These are phyloP conservation scores for Xylaria longipes DNA, from an alignment of 495 filamentous ascomycete genomes.

Conservation along the genomic window DNA sequence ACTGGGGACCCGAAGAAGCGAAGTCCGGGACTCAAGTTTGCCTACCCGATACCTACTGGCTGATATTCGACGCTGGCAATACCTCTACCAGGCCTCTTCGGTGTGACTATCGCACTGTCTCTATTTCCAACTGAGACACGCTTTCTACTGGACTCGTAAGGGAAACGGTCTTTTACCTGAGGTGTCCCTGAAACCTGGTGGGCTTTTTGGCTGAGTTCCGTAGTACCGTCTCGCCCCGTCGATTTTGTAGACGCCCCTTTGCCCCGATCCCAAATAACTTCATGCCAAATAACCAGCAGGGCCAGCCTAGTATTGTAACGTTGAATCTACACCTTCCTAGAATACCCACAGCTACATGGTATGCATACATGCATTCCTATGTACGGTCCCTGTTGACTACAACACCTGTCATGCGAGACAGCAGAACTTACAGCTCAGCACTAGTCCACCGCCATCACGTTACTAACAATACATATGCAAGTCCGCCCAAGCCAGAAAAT, in stretches of 20 bases:
- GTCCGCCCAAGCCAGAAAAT: not conserved
- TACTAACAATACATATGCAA: slow-evolving; percentile 6
- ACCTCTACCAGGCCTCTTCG: not conserved
- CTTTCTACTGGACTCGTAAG: not conserved
- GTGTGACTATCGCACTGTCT: not conserved
- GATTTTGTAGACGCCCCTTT: not conserved
- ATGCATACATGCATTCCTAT: not conserved
- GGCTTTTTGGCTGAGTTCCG: not conserved
- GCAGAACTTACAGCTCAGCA: not conserved
- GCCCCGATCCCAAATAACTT: not conserved
- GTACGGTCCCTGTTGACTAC: not conserved
- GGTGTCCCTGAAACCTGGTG: not conserved
- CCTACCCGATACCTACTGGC: not conserved
- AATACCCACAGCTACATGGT: not conserved
- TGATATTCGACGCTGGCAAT: not conserved
- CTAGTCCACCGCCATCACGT: not conserved
- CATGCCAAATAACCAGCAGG: not conserved
- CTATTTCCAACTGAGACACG: not conserved
- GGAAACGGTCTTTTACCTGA: not conserved
- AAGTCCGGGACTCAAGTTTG: not conserved
- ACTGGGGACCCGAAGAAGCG: not conserved
- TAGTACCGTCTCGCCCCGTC: not conserved
- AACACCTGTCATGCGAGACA: not conserved
- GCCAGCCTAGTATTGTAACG: not conserved
- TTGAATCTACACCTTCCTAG: not conserved